These are phyloP conservation scores for Camelina laxa DNA, from an alignment of 345 rosid species.

Conservation along the genomic window DNA sequence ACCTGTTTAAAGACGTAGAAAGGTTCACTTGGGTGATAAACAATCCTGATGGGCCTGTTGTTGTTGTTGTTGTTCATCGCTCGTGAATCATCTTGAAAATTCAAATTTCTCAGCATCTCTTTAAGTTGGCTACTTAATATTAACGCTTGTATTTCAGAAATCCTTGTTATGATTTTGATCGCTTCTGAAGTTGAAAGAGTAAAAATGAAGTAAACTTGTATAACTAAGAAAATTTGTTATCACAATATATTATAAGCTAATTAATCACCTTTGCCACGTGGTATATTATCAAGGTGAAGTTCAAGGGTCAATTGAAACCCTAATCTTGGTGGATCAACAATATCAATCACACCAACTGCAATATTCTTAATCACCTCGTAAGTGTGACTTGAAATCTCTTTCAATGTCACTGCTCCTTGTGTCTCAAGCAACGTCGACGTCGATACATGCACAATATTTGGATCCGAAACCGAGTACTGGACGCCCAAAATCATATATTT, in stretches of 20 bases:
- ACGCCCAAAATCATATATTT: background rate
- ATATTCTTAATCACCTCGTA: slow-evolving; percentile 53
- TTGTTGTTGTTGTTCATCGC: slow-evolving; percentile 12
- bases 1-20: slow-evolving; percentile 89
- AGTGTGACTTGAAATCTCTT: slow-evolving; percentile 54
- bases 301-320: slow-evolving; percentile 87
- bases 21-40: slow-evolving; percentile 71
- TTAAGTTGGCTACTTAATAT: slow-evolving; percentile 75
- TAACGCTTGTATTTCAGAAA: slow-evolving; percentile 73
- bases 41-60: slow-evolving; percentile 63
- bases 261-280: slow-evolving; percentile 61
- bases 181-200: slow-evolving; percentile 55
- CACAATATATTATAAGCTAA: too few relatives aligned
- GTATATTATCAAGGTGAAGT: slow-evolving; percentile 63
- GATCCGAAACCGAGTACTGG: slow-evolving; percentile 71
- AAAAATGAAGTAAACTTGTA: background rate
- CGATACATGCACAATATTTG: slow-evolving; percentile 56
- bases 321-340: slow-evolving; percentile 72
- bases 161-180: slow-evolving; percentile 58
- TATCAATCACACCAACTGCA: slow-evolving; percentile 59
- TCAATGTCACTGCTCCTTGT: slow-evolving; percentile 48
- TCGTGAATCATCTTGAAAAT: slow-evolving; percentile 50
- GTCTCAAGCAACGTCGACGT: slow-evolving; percentile 66
- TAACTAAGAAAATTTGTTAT: background rate
- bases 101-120: slow-evolving; percentile 63